Base-by-base conservation (phyloP, 495 filamentous ascomycete genomes). In the Aspergillus sclerotioniger region DNA sequence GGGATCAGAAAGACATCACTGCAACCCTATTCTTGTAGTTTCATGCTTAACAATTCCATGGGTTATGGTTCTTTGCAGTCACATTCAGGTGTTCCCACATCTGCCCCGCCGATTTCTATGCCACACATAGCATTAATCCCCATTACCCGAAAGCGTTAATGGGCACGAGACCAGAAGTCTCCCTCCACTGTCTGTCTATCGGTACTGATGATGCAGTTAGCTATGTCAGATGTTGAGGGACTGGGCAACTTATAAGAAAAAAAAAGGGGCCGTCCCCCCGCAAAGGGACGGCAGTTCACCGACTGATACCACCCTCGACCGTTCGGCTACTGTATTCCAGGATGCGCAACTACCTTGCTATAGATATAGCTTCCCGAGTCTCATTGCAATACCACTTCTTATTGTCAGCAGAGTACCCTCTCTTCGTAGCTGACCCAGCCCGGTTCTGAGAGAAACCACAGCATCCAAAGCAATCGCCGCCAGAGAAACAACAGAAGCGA, bases 221-320 rank as follows among this genome's bases (percentile, higher is more conserved):
- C 63, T 61, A 59, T 66, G 37, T 45, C 44, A 59, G 37, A 33
- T 2, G 48, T 39, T 59, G 52, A 13, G 19, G 51, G 35, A 48
- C 31, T 15, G 72, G 75, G 54, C 51, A 53, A 89, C 86, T 87
- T 88, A 89, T 89, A 84, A 79, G 71, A 79, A 70, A 76, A 77
- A 77, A 75, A 70, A 62, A n/a, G n/a, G 60, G 66, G 83, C 83
- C 83, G 72, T 69, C 74, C 67, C 77, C 77, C 76, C 79, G 17
- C 59, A 60, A 66, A 66, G 63, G 66, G 71, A 71, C 70, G 71
- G 73, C 71, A 37, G 69, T 72, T 59, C 68, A 71, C 47, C 53
- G 41, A 48, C 56, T 45, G 16, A 52, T 43, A 54, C 58, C 61
- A 52, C 39, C 56, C 54, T 15, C 43, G 21, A 48, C 47, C 51